Conservation (phyloP, 371 early-diverging fungal species). For the Chytridiales sp. region DNA sequence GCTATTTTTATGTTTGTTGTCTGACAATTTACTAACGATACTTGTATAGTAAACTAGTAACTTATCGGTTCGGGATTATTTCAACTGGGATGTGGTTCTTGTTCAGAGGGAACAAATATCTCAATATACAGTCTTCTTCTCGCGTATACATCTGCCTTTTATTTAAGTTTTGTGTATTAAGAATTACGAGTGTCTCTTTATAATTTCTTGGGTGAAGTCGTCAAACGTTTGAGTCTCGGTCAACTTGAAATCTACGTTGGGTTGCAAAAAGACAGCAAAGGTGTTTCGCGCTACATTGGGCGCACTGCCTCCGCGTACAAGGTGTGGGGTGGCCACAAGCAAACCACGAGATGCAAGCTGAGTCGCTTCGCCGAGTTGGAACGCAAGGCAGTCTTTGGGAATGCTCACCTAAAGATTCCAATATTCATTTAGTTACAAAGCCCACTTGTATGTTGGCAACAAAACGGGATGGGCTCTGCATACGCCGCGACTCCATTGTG, state of each 20-base stretch:
- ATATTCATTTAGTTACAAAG: no score
- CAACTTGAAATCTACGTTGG: constrained; percentile 39
- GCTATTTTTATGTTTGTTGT: no score
- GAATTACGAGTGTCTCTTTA: constrained; percentile 28
- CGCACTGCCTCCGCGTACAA: constrained; percentile 52
- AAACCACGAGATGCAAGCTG: constrained; percentile 47
- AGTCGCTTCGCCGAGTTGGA: constrained; percentile 68
- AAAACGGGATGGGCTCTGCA: no score
- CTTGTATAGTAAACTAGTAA: no score
- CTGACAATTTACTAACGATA: no score
- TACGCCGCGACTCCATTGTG: no score
- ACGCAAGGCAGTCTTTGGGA: constrained; percentile 58
- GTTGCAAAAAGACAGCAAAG: constrained; percentile 66
- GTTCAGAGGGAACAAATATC: neutral
- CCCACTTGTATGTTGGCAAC: no score
- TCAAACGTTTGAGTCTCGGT: constrained; percentile 53
- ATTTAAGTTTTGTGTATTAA: no score
- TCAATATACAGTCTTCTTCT: no score
- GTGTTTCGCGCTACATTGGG: constrained; percentile 55
- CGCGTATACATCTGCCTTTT: no score
- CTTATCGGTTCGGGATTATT: no score
- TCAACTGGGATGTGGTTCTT: neutral
- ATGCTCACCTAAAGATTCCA: constrained; percentile 43
- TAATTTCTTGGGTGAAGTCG: constrained; percentile 54
- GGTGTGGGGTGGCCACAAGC: constrained; percentile 63